Base-by-base conservation (phyloP, 306 rosid genomes). In the Sechiopsis laciniata region DNA sequence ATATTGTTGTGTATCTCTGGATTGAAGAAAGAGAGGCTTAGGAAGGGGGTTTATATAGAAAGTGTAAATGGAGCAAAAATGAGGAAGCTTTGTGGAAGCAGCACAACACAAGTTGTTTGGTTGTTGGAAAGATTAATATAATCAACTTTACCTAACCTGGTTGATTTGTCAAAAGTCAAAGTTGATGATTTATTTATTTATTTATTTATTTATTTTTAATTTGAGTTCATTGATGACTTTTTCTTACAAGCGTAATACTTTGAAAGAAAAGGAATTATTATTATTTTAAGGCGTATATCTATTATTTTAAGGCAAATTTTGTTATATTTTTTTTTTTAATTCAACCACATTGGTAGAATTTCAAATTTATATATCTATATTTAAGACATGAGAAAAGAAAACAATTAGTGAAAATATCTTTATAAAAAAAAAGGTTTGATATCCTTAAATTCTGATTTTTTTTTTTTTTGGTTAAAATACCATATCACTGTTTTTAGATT, bases 81-180 rank as follows among this genome's bases (percentile, higher is more conserved):
- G 45, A 45, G 72, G 72, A 66, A 66, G 72, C 72, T 16, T 45
- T 55, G 72, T 66, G 72, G 72, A 66, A 42, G 72, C 51, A 65
- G 16, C 40, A 40, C 53, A 4, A n/a, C 71, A n/a, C 15, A 64
- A 55, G 55, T 66, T 19, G 72, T 66, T 66, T 55, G 72, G 55
- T 66, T 19, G 72, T 66, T 66, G 72, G 72, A 45, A 17, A 21
- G 29, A 1, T 1, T 26, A 26, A 1, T 26, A 26, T 26, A 26
- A 26, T 26, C 1, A 26, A 26, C 71, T 7, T n/a, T 63, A 65
- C 51, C 71, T 37, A 65, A 37, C 53, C n/a, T 40, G 22, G 19
- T 53, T 35, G 9, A 10, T 65, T 40, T 65, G n/a, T 40, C 53
- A 37, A n/a, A 37, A 16, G 29, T 65, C 71, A 37, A 40, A 40